A percentile compares a stretch with the other conserved stretches of the same genome.
These are phyloP conservation scores for Penicillium sp. DNA, from an alignment of 2,329 filamentous ascomycete species.

Conservation along the genomic window DNA sequence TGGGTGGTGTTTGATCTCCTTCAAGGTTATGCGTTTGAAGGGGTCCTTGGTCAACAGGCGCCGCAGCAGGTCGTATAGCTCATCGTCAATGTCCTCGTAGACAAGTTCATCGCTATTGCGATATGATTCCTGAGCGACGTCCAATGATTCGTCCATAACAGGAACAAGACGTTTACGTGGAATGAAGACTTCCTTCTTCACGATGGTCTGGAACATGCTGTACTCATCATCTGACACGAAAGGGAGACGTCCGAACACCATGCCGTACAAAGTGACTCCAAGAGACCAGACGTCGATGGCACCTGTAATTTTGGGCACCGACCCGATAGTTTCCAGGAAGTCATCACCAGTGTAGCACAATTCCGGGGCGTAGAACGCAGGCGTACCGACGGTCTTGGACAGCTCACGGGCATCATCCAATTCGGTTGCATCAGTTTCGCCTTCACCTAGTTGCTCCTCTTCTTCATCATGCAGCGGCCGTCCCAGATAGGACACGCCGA, in stretches of 20 bases:
- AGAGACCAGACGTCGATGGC: slow-evolving; percentile 98
- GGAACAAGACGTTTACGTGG: slow-evolving; percentile 80
- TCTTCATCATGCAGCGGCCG: slow-evolving; percentile 82
- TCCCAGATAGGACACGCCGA: slow-evolving; percentile 96
- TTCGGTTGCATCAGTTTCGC: slow-evolving; percentile 80
- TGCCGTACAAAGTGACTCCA: slow-evolving; percentile 92
- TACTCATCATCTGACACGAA: slow-evolving; percentile 92
- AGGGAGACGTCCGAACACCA: slow-evolving; percentile 90
- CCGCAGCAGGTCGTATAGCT: slow-evolving; percentile 74
- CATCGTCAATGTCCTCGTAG: slow-evolving; percentile 83
- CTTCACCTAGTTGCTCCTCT: slow-evolving; percentile 74
- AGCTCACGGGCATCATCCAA: slow-evolving; percentile 92
- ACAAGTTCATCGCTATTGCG: slow-evolving; percentile 74
- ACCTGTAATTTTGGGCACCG: slow-evolving; percentile 73
- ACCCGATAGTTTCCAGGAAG: slow-evolving; percentile 55
- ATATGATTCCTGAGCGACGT: slow-evolving; percentile 48
- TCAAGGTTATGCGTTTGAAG: slow-evolving; percentile 79
- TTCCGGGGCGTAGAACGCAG: slow-evolving; percentile 96
- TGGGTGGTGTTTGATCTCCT: slow-evolving; percentile 89
- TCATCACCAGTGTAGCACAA: slow-evolving; percentile 84
- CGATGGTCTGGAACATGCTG: slow-evolving; percentile 87
- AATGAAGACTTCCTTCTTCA: slow-evolving; percentile 88
- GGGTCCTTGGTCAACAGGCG: slow-evolving; percentile 88
- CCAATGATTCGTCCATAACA: slow-evolving; percentile 50
- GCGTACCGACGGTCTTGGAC: slow-evolving; percentile 97